Evolutionary conservation across 23 red algal species (phyloP).

Genomic region (Gracilariopsis chorda): DNA sequence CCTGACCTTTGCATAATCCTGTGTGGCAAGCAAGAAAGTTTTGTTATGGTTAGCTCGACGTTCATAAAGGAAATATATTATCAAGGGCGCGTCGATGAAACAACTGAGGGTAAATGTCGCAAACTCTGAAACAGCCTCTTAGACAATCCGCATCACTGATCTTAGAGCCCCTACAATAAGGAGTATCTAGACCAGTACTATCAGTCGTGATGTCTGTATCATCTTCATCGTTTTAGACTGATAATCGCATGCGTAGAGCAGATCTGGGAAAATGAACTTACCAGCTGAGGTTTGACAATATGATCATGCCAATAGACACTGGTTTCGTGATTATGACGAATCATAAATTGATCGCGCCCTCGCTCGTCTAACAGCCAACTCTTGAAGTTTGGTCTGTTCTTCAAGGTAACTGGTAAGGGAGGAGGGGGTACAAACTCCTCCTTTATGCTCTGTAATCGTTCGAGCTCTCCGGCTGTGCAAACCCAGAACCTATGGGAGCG

Average conservation of each 20-base stretch:
- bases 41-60: background rate
- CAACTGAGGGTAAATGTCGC: background rate
- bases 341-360: slow-evolving; percentile 91
- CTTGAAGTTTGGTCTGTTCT: slow-evolving; percentile 67
- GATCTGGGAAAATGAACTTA: slow-evolving; percentile 30
- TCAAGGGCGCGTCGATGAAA: background rate
- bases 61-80: background rate
- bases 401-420: slow-evolving; percentile 3
- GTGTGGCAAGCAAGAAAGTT: background rate
- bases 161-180: background rate
- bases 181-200: too few relatives aligned
- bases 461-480: slow-evolving; percentile 57
- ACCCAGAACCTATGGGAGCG: slow-evolving; percentile 73
- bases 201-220: background rate
- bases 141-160: background rate
- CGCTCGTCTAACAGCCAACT: slow-evolving; percentile 85
- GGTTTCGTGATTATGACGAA: slow-evolving; percentile 74
- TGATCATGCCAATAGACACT: slow-evolving; percentile 91
- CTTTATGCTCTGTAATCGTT: slow-evolving; percentile 34
- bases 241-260: background rate
- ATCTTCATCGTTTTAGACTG: background rate
- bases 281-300: slow-evolving; percentile 59
- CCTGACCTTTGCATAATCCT: slow-evolving; percentile 68
- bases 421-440: slow-evolving; percentile 66
- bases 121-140: slow-evolving; percentile 31